A percentile compares a stretch with the other conserved stretches of the same genome.
Conservation (phyloP, 129 eudicot species). For the Flaveria brownii region DNA sequence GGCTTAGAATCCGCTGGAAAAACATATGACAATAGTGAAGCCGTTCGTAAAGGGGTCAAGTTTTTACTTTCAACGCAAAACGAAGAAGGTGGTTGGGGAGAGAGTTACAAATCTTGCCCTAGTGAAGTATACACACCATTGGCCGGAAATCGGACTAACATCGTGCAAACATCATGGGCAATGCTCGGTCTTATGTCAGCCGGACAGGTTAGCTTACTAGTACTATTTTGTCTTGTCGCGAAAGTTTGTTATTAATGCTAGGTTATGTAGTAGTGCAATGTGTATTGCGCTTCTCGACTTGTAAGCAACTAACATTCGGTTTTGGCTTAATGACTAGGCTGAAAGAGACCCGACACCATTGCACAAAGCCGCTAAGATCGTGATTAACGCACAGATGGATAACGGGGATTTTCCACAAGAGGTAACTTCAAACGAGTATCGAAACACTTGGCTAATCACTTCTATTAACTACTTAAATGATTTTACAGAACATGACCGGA, state of each 20-base stretch:
- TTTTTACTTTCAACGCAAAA: conserved; percentile 53
- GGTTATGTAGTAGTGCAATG: not conserved
- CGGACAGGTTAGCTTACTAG: conserved; percentile 41
- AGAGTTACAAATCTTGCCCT: conserved; percentile 62
- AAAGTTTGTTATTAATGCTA: not conserved
- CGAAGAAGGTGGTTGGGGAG: conserved; percentile 78
- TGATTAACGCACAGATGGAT: conserved; percentile 45
- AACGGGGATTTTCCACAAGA: conserved; percentile 46
- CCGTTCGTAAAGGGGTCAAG: conserved; percentile 49
- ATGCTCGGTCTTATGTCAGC: conserved; percentile 56
- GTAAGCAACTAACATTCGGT: not conserved
- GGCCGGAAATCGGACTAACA: conserved; percentile 44
- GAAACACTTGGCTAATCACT: conserved; percentile 1
- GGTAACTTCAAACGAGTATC: conserved; percentile 12
- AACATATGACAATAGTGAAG: conserved; percentile 48
- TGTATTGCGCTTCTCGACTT: not conserved
- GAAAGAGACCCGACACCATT: conserved; percentile 39
- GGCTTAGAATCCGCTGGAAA: conserved; percentile 51
- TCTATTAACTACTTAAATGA: not conserved
- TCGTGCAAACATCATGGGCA: conserved; percentile 66
- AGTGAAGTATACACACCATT: conserved; percentile 55
- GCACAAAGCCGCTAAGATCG: conserved; percentile 42
- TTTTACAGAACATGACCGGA: conserved; percentile 37
- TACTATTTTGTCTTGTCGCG: too few relatives aligned
- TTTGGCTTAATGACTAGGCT: conserved; percentile 12